Evolutionary conservation across 352 stramenopile genomes (phyloP).

Genomic region (Halophytophthora batemanensis): DNA sequence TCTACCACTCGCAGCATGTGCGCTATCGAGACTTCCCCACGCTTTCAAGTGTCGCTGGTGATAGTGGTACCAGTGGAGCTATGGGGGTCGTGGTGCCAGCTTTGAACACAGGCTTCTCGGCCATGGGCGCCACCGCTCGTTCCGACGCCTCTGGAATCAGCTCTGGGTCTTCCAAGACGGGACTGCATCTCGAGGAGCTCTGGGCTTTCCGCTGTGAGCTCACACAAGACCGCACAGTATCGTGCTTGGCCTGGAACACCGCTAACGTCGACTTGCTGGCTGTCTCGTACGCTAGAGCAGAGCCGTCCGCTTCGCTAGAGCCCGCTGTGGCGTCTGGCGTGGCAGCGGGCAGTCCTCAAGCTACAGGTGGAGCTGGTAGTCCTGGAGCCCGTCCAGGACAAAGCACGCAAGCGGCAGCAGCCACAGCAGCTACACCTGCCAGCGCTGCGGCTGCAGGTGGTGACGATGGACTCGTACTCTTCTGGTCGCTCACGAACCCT

Average conservation of each 20-base stretch:
- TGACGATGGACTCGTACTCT: conserved; percentile 83
- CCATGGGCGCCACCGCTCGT: conserved; percentile 1
- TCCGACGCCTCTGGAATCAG: conserved; percentile 1
- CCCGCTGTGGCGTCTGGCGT: conserved; percentile 3
- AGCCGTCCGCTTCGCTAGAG: conserved; percentile 1
- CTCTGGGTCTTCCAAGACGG: conserved; percentile 9
- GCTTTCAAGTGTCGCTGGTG: too few relatives aligned
- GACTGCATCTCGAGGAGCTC: conserved; percentile 52
- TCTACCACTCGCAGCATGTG: conserved; percentile 83
- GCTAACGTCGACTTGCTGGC: conserved; percentile 89
- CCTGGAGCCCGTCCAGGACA: conserved; percentile 9
- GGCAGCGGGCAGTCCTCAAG: background rate
- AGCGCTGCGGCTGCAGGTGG: background rate
- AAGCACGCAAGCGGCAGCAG: conserved; percentile 4
- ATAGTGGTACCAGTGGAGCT: too few relatives aligned
- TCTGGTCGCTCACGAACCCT: conserved; percentile 93
- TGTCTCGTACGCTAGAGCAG: conserved; percentile 73
- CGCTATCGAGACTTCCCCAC: conserved; percentile 78
- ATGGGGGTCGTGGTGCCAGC: conserved; percentile 8
- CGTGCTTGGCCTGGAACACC: conserved; percentile 84
- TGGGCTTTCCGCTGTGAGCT: conserved; percentile 75
- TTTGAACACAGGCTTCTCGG: conserved; percentile 15
- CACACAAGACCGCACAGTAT: conserved; percentile 54
- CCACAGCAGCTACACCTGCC: conserved; percentile 5
- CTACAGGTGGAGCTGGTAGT: background rate